Evolutionary conservation across 306 rosid genomes (phyloP), one percentile per base, ranked within the genome.

Genomic region (Sesbania bispinosa): DNA sequence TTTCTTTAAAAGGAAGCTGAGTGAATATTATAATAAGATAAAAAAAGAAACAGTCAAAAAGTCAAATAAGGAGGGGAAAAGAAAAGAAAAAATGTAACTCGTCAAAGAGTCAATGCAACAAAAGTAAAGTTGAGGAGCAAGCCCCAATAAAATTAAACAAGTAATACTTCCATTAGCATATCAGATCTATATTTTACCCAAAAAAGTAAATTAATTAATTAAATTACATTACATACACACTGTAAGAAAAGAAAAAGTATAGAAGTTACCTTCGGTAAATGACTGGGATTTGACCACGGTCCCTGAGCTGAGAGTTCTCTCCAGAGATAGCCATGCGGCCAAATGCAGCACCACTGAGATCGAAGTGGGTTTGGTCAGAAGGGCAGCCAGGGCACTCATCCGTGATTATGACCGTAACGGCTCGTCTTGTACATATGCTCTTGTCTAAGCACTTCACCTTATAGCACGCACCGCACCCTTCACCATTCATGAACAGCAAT

Each of bases 321-420:
- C 96, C 95, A 45, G 95, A 4, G 1, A 87, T 7, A 29, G 96
- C 97, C 95, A 94, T 86, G 47, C 80, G 97, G 0, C 99, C 99
- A 51, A 94, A 94, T 3, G 99, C 99, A 0, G 97, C 88, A 24
- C 99, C 99, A 15, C 99, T 94, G 55, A 94, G 91, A 77, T 91
- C 99, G 35, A 94, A 94, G 60, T 94, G 99, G 57, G 92, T 81
- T 9, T 46, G 70, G 42, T 87, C 99, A 2, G 78, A 52, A 7
- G 95, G 66, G 64, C 96, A 85, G 0, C 98, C 97, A 0, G 99
- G 99, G 33, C 99, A 91, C 79, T 94, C 97, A 51, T 94, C 99
- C 1, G 96, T 91, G 10, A 91, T 85, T 4, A 94, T 89, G 4
- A 94, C 85, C 1, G 99, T 94, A 19, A 89, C 99, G 0, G 99